phyloP scores from a whole-genome alignment of 1,139 yeast species.

The Sugiyamaella novakii region DNA sequence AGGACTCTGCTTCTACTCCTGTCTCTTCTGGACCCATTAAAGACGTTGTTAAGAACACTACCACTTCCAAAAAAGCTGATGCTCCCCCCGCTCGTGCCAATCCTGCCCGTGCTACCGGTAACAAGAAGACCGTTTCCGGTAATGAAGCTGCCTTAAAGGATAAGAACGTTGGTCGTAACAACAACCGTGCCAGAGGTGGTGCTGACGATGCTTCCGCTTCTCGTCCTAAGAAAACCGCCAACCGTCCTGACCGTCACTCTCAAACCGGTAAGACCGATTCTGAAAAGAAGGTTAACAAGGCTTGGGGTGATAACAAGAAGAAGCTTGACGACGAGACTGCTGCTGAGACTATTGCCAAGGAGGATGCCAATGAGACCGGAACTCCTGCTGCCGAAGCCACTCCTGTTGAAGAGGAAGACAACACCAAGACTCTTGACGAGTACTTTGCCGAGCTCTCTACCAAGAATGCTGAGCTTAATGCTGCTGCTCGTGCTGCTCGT shows the following conservation, averaged over 20 bases:
- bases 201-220: slow-evolving; percentile 47
- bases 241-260: slow-evolving; percentile 69
- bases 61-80: slow-evolving; percentile 88
- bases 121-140: slow-evolving; percentile 59
- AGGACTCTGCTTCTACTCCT: slow-evolving; percentile 46
- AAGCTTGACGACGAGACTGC: slow-evolving; percentile 63
- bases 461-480: slow-evolving; percentile 49
- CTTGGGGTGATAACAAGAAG: slow-evolving; percentile 76
- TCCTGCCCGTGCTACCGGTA: slow-evolving; percentile 42
- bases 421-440: slow-evolving; percentile 64
- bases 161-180: slow-evolving; percentile 61
- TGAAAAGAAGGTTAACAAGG: slow-evolving; percentile 78
- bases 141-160: slow-evolving; percentile 88
- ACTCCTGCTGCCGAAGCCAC: slow-evolving; percentile 41
- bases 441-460: slow-evolving; percentile 66
- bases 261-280: slow-evolving; percentile 83
- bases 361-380: slow-evolving; percentile 49
- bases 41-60: slow-evolving; percentile 79
- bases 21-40: slow-evolving; percentile 51
- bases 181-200: slow-evolving; percentile 59
- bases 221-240: slow-evolving; percentile 54
- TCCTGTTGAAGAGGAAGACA: slow-evolving; percentile 42
- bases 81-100: slow-evolving; percentile 78
- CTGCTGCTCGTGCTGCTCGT: slow-evolving; percentile 48
- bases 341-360: slow-evolving; percentile 63